These are phyloP conservation scores for Sporobolomyces phaffii DNA, from an alignment of 768 basidiomycete genomes.

Conservation along the genomic window DNA sequence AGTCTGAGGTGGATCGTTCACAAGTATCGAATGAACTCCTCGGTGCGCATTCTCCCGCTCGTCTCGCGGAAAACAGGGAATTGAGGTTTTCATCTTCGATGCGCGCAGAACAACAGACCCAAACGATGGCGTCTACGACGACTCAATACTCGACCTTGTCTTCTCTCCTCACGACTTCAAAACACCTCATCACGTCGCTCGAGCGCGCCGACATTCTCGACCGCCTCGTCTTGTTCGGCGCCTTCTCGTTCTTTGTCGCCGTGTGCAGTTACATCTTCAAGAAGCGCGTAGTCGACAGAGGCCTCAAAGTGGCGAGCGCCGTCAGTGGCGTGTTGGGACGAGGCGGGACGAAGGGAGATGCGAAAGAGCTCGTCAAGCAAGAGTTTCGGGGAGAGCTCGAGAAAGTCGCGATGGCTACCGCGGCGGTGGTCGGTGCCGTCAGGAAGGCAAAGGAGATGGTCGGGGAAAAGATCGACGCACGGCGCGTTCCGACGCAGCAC, in stretches of 20 bases:
- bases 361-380: no score
- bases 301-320: conserved; percentile 56
- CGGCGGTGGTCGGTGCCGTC: conserved; percentile 9
- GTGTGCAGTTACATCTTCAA: conserved; percentile 82
- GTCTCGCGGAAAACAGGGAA: no score
- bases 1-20: conserved; percentile 82
- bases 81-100: no score
- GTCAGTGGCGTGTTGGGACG: neutral
- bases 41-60: no score
- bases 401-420: neutral
- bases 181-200: conserved; percentile 75
- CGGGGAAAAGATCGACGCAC: no score
- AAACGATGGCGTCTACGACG: conserved; percentile 67
- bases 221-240: conserved; percentile 73
- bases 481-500: no score
- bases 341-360: neutral
- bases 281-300: conserved; percentile 73
- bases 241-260: conserved; percentile 73
- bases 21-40: conserved; percentile 80
- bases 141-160: conserved; percentile 69
- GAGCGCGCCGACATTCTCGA: conserved; percentile 90
- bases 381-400: neutral
- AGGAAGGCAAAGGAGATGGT: neutral
- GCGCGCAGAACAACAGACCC: conserved; percentile 75
- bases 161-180: conserved; percentile 67